phyloP scores from a whole-genome alignment of 768 basidiomycete species.

The Nevesoporus exiguus region DNA sequence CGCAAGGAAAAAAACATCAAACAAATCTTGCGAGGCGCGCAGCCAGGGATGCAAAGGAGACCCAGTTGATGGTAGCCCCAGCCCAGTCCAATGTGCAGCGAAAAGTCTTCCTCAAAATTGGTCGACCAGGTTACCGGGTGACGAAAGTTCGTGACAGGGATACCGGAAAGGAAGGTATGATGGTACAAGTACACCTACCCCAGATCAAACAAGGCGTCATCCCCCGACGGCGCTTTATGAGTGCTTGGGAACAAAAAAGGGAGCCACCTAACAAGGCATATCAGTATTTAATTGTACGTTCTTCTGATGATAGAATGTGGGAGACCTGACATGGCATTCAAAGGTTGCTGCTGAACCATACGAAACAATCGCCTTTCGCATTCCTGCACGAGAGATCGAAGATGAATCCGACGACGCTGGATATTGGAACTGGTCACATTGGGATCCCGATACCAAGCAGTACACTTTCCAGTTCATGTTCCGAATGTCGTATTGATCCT shows the following conservation, averaged over 20 bases:
- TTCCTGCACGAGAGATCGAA: conserved; percentile 96
- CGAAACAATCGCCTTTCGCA: conserved; percentile 98
- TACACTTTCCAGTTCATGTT: conserved; percentile 99
- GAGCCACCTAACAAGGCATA: conserved; percentile 95
- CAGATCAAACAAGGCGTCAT: conserved; percentile 85
- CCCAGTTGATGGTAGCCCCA: conserved; percentile 84
- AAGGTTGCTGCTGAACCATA: conserved; percentile 99
- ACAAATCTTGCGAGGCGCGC: conserved; percentile 97
- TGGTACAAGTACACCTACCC: conserved; percentile 95
- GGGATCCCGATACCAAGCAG: conserved; percentile 99
- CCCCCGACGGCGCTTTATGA: conserved; percentile 92
- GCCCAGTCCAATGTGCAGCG: conserved; percentile 75
- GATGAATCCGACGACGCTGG: conserved; percentile 88
- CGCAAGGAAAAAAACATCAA: conserved; percentile 99
- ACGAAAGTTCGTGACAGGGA: conserved; percentile 94
- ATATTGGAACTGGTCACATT: conserved; percentile 97
- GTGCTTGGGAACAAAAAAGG: conserved; percentile 94
- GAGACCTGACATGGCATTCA: conserved; percentile 29
- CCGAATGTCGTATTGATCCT: conserved; percentile 44
- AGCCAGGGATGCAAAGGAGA: conserved; percentile 95
- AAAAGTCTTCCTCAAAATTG: conserved; percentile 97
- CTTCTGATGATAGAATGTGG: neutral
- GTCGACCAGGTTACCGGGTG: conserved; percentile 90
- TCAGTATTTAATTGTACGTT: conserved; percentile 92
- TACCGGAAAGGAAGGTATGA: conserved; percentile 91